Evolutionary conservation across 108 stramenopile species (phyloP), one percentile per base, ranked within the genome.

Genomic region (Skeletonema menzelii): DNA sequence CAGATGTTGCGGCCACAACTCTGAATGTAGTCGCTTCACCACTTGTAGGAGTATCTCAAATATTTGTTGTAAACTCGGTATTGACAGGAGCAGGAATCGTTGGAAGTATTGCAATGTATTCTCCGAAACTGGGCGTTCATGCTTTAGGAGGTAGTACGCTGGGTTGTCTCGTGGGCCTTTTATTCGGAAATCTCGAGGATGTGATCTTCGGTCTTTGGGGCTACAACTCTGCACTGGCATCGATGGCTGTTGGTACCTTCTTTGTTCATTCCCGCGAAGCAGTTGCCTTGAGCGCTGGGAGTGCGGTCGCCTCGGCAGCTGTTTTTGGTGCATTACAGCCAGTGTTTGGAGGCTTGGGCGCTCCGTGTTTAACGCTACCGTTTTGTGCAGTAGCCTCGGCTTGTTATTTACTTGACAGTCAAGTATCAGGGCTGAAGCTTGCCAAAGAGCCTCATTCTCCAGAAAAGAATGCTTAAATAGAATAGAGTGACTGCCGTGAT

Each of bases 241-340:
- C 84, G 19, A 82, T 94, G 86, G 89, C 80, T 24, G 80, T 91
- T 8, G 90, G 87, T n/a, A 87, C 86, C 58, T 90, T 91, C 65
- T 91, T 87, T 79, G 87, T 85, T 14, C 76, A 87, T 57, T 84
- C 87, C 20, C 84, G 76, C 24, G 65, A 76, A 19, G 58, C 83
- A 10, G 56, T 86, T 42, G 65, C 64, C 17, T 69, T 94, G 76
- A 80, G 78, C 67, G 86, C 69, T 27, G 76, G 78, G 15, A 85
- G 87, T 12, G 93, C 93, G 8, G 87, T 82, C 2, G 86, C 87
- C 4, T 87, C 90, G 2, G 86, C 90, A 10, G 84, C 76, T 37
- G 40, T 88, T 56, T 91, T 91, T 71, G 93, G 88, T 8, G 87
- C 86, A 26, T 82, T 94, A 69, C 76, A 87, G 35, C 69, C 74